phyloP scores from a whole-genome alignment of 1,139 yeast genomes.

The Torulaspora pretoriensis region DNA sequence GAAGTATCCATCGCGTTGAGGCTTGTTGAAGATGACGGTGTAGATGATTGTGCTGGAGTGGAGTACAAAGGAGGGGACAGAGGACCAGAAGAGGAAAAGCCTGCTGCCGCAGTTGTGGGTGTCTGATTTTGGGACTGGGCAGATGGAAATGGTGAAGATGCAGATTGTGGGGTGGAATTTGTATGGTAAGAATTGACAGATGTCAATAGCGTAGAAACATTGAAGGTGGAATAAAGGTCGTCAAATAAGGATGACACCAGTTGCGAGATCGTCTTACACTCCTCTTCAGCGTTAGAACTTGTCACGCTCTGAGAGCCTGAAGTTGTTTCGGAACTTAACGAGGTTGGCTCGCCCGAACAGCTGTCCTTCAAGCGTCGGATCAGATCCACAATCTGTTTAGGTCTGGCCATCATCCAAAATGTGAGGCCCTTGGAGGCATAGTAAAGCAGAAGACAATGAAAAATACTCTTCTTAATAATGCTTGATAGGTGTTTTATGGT shows the following conservation, averaged over 20 bases:
- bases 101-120: conserved; percentile 7
- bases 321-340: background rate
- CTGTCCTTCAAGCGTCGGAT: conserved; percentile 7
- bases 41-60: conserved; percentile 7
- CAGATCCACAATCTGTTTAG: conserved; percentile 27
- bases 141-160: conserved; percentile 8
- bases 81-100: conserved; percentile 7
- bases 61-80: conserved; percentile 11
- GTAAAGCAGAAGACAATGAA: conserved; percentile 27
- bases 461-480: conserved; percentile 25
- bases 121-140: conserved; percentile 1
- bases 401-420: conserved; percentile 35
- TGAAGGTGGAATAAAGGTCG: conserved; percentile 25
- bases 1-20: conserved; percentile 2
- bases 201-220: conserved; percentile 21
- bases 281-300: conserved; percentile 2
- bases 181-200: conserved; percentile 6
- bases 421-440: conserved; percentile 30
- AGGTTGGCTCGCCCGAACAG: background rate
- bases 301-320: background rate
- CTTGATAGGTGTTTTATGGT: conserved; percentile 23
- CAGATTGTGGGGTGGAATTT: conserved; percentile 11
- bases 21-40: conserved; percentile 6
- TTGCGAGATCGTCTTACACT: conserved; percentile 11
- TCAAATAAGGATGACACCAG: conserved; percentile 22